These are phyloP conservation scores for Aspergillus leporis DNA, from an alignment of 495 filamentous ascomycete species.

Conservation along the genomic window DNA sequence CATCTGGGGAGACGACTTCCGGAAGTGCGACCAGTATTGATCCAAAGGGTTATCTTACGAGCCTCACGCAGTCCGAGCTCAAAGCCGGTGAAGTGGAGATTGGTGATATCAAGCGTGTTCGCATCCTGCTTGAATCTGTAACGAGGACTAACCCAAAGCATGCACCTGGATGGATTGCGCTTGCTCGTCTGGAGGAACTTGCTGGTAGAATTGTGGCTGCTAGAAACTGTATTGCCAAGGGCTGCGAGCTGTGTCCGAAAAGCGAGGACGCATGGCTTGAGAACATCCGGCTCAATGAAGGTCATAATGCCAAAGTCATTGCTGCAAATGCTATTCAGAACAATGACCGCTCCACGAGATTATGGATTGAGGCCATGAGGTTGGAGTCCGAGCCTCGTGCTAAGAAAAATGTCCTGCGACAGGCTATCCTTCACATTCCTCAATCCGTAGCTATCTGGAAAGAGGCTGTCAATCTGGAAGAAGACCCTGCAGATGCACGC, in stretches of 20 bases:
- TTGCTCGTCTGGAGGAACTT: conserved; percentile 86
- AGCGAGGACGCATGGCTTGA: conserved; percentile 96
- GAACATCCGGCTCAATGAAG: conserved; percentile 87
- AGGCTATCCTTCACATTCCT: conserved; percentile 84
- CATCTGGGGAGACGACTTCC: conserved; percentile 64
- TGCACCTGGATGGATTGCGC: conserved; percentile 94
- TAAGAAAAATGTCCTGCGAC: conserved; percentile 86
- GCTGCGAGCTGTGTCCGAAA: conserved; percentile 87
- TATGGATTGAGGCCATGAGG: conserved; percentile 96
- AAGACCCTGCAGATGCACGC: conserved; percentile 80
- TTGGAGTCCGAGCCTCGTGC: conserved; percentile 76
- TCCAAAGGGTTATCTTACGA: conserved; percentile 93
- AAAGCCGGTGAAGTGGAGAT: conserved; percentile 79
- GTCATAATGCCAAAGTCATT: conserved; percentile 90
- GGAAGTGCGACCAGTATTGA: conserved; percentile 92
- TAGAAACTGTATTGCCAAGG: conserved; percentile 78
- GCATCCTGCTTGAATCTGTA: conserved; percentile 89
- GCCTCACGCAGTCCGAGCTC: conserved; percentile 73
- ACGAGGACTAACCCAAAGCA: conserved; percentile 95
- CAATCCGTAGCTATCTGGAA: conserved; percentile 96
- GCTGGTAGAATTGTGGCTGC: conserved; percentile 89
- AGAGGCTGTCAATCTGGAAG: conserved; percentile 93
- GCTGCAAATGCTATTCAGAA: conserved; percentile 91
- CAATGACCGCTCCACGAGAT: conserved; percentile 80
- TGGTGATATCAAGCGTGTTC: conserved; percentile 93